Conservation (phyloP, 768 basidiomycete genomes). For the Pluteus cervinus region DNA sequence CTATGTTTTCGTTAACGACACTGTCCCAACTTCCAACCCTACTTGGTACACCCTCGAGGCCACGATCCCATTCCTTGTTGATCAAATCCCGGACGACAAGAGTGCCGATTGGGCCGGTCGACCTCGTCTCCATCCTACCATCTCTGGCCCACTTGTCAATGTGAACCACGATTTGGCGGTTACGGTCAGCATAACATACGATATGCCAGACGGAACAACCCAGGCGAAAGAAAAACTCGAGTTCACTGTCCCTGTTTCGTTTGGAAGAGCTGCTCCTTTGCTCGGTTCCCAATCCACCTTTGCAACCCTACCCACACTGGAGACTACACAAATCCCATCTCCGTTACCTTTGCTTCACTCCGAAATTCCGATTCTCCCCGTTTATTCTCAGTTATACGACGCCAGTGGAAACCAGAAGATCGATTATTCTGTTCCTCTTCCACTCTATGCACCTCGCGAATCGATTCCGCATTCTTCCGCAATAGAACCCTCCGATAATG, state of each 20-base stretch:
- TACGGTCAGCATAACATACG: conserved; percentile 52
- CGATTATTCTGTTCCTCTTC: conserved; percentile 59
- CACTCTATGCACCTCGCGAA: conserved; percentile 47
- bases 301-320: background rate
- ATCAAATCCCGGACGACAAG: conserved; percentile 17
- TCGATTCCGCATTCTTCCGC: background rate
- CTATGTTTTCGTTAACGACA: conserved; percentile 40
- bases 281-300: conserved; percentile 10
- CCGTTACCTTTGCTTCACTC: conserved; percentile 12
- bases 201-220: conserved; percentile 29
- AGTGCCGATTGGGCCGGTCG: conserved; percentile 34
- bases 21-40: conserved; percentile 19
- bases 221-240: conserved; percentile 26
- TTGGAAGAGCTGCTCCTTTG: conserved; percentile 37
- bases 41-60: conserved; percentile 60
- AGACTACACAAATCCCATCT: conserved; percentile 7
- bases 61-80: conserved; percentile 39
- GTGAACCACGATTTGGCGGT: conserved; percentile 51
- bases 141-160: conserved; percentile 48
- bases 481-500: too few species aligned
- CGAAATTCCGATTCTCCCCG: conserved; percentile 39
- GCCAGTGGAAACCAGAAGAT: conserved; percentile 67
- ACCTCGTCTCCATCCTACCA: conserved; percentile 36
- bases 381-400: conserved; percentile 76
- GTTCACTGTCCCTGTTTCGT: conserved; percentile 46